A percentile compares a stretch with the other conserved stretches of the same genome.
These are phyloP conservation scores for Punica granatum DNA, from an alignment of 345 rosid species.

Conservation along the genomic window DNA sequence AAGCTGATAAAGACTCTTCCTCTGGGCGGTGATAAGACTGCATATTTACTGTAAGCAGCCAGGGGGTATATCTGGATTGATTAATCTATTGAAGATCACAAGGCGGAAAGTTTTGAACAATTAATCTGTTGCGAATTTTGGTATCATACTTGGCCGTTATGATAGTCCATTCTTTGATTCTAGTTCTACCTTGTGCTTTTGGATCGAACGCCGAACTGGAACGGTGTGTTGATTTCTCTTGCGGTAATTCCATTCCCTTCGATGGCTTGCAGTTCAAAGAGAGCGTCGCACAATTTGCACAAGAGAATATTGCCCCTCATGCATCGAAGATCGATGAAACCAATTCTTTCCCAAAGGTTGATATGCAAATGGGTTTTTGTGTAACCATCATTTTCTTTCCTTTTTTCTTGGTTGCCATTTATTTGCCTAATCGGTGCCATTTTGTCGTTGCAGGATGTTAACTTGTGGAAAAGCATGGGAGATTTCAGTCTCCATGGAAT, in stretches of 20 bases:
- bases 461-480: constrained; percentile 94
- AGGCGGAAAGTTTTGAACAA: not conserved
- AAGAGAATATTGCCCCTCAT: constrained; percentile 67
- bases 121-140: not conserved
- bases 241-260: not conserved
- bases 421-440: not conserved
- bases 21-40: not conserved
- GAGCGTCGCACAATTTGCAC: constrained; percentile 77
- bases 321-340: constrained; percentile 67
- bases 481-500: constrained; percentile 92
- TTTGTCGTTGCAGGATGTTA: constrained; percentile 46
- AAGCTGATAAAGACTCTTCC: not conserved
- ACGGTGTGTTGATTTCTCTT: not conserved
- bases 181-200: not conserved
- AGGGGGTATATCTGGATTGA: not conserved
- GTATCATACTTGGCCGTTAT: not conserved
- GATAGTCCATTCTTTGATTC: not conserved
- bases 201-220: not conserved
- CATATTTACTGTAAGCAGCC: not conserved
- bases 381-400: not conserved
- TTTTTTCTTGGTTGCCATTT: not conserved
- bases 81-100: not conserved
- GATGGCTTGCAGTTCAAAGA: constrained; percentile 68
- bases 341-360: constrained; percentile 79
- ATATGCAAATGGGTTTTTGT: not conserved